phyloP scores from a whole-genome alignment of 75 land plant genomes.

The Selaginella tamariscina region DNA sequence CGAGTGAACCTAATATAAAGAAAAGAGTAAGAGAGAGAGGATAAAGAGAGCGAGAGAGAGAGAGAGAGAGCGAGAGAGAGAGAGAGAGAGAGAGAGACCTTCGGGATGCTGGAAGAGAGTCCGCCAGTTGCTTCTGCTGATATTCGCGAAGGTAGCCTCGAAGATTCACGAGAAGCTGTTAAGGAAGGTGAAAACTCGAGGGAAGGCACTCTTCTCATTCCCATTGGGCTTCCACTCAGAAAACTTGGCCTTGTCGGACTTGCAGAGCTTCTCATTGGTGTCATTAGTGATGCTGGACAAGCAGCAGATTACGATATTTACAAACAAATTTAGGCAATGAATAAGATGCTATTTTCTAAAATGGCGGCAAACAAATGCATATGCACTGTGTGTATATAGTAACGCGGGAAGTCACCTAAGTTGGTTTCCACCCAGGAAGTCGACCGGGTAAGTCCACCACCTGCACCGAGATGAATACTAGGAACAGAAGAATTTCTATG shows the following conservation, averaged over 20 bases:
- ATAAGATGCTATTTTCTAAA: too few species aligned
- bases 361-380: too few species aligned
- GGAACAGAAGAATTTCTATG: conserved; percentile 39
- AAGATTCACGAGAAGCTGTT: conserved; percentile 13
- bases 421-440: conserved; percentile 69
- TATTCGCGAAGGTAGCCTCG: conserved; percentile 16
- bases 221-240: conserved; percentile 29
- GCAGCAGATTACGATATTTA: too few species aligned
- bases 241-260: conserved; percentile 65
- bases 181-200: conserved; percentile 39
- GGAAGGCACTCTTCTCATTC: conserved; percentile 74
- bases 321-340: too few species aligned
- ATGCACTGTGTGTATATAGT: not conserved
- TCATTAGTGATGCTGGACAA: conserved; percentile 40
- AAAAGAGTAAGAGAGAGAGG: too few species aligned
- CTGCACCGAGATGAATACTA: conserved; percentile 26
- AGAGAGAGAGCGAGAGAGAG: too few species aligned
- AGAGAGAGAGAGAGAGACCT: too few species aligned
- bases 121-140: conserved; percentile 12
- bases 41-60: too few species aligned
- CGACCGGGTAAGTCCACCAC: conserved; percentile 58
- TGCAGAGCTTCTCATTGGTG: conserved; percentile 79
- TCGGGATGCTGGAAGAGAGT: conserved; percentile 3
- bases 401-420: not conserved
- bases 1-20: too few species aligned